Evolutionary conservation across 306 rosid genomes (phyloP), one percentile per base, ranked within the genome.

Genomic region (Datisca glomerata): DNA sequence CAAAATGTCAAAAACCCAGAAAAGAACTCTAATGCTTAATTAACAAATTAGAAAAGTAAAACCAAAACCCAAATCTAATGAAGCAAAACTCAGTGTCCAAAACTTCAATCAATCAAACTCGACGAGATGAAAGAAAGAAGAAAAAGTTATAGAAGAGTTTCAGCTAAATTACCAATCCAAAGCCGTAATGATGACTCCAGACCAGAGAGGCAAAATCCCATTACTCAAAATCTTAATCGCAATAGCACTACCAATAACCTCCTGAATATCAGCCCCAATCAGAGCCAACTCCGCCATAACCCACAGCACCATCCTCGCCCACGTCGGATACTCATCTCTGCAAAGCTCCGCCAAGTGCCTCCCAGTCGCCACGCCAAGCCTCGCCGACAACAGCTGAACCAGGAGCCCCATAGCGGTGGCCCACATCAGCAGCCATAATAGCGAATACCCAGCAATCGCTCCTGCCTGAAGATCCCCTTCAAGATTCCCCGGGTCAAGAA

Each of bases 391-490:
- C 20, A 89, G 82, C 69, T 89, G 98, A 25, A 89, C 75, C 24
- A 89, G 12, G 21, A 89, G 86, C 2, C 98, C 98, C 76, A 89
- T 84, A 6, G 69, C 84, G 2, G 95, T 89, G 3, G 98, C 95
- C 93, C 95, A 89, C 70, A 89, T 35, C 22, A 89, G 81, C 5
- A 89, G 70, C 98, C 95, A 89, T 23, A 89, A 49, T 49, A 89
- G 63, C 12, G 98, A 89, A 65, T 84, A 84, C 4, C 98, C 98
- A 8, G 95, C 98, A 52, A 80, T 52, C 5, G 93, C 95, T 7
- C 95, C 95, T 0, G 98, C 72, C 61, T 89, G 98, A 40, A 89
- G 96, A 72, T 89, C 94, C 6, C 95, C 93, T 63, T 89, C 98
- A 43, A 89, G 39, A 34, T 89, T 89, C 24, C 98, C 96, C 22